phyloP scores from a whole-genome alignment of 306 rosid genomes.

The Glycine soja region DNA sequence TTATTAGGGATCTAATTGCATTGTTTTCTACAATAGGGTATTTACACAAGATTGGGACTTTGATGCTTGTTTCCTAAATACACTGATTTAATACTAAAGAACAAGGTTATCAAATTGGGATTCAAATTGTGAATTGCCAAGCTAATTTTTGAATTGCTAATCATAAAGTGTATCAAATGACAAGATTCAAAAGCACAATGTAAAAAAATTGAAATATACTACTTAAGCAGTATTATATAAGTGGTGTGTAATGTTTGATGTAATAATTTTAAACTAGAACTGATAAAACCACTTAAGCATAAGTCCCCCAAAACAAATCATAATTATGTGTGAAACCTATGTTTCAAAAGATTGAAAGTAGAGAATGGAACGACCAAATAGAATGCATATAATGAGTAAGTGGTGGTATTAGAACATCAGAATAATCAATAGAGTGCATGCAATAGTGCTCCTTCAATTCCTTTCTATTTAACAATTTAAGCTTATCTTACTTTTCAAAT shows the following conservation, averaged over 20 bases:
- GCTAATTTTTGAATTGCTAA: neutral
- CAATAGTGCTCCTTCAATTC: neutral
- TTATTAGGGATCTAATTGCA: neutral
- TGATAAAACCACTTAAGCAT: neutral
- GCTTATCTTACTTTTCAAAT: neutral
- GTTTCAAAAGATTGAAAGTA: neutral
- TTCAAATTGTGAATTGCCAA: neutral
- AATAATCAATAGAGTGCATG: neutral
- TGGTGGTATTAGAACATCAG: neutral
- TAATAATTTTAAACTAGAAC: neutral
- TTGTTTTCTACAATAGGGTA: neutral
- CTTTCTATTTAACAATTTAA: neutral
- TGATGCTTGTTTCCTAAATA: conserved; percentile 32
- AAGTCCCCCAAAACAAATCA: neutral
- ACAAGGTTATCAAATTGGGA: neutral
- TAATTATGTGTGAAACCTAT: neutral
- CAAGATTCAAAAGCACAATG: too few species aligned
- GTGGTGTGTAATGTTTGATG: neutral
- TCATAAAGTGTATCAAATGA: neutral
- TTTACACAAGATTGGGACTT: conserved; percentile 19
- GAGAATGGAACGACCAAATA: neutral
- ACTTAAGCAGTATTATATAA: too few species aligned
- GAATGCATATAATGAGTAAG: neutral
- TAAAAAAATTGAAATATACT: too few species aligned
- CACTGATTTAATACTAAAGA: conserved; percentile 5